Base-by-base conservation (phyloP, 1,284 basidiomycete genomes). In the Cutaneotrichosporon cyanovorans region DNA sequence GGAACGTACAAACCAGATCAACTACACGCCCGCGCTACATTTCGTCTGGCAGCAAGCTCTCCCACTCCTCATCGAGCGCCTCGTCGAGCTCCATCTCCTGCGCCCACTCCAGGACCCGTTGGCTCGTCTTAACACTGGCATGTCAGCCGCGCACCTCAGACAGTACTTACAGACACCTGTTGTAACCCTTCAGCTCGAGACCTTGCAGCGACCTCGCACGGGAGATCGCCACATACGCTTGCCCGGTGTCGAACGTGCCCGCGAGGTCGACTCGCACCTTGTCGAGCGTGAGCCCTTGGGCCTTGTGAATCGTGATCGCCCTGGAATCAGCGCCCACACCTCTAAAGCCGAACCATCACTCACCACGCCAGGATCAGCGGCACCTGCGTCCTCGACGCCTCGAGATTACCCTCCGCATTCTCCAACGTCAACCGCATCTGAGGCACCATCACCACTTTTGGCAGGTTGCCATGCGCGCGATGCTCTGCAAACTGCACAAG, bases 211-310 rank as follows among this genome's bases (percentile, higher is more conserved):
- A 51, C 11, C 59, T 59, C 15, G 61, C 64, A 41, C 66, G 51
- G 1, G 66, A 68, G 11, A 66, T 48, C 1, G 66, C 66, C 0
- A 68, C 66, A 36, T 68, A 68, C 5, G 59, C 59, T 42, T 68
- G 65, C 5, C 66, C 66, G 31, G 54, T 49, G 8, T 56, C 60
- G 36, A 68, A 91, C 2, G 87, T 82, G 11, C 46, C 40, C 2
- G 19, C 11, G 2, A 53, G 40, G 31, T 53, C 47, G 14, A 53
- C 51, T 11, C 38, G 87, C 45, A 93, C 87, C 19, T 85, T 78
- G 46, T 89, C 83, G 16, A 93, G 75, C 0, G 72, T 73, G 48
- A 73, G 70, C 14, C 73, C 73, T 47, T 73, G 63, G 11, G 59
- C 53, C 41, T 67, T 67, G 43, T 67, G 65, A 20, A 67, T 63